These are phyloP conservation scores for Capsella bursapastoris DNA, from an alignment of 345 rosid genomes.

Conservation along the genomic window DNA sequence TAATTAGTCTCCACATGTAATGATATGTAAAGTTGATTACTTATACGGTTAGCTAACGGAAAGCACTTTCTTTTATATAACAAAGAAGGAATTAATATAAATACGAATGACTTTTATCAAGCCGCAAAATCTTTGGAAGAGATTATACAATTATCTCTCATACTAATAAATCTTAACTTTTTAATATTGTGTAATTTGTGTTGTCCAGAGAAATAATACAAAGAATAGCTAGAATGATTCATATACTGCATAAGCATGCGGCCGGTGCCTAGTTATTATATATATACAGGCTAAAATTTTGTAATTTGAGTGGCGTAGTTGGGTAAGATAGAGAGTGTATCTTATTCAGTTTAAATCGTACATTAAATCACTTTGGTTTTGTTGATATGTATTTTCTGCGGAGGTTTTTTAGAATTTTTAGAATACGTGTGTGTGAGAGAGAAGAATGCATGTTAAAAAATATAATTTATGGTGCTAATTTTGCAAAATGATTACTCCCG, in stretches of 20 bases:
- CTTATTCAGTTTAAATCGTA: not conserved
- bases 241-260: slow-evolving; percentile 33
- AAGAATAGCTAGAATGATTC: slow-evolving; percentile 14
- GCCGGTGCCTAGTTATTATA: not conserved
- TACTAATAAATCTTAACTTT: not conserved
- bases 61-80: slow-evolving; percentile 35
- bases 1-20: slow-evolving; percentile 39
- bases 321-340: not conserved
- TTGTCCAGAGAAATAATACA: not conserved
- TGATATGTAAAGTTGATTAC: slow-evolving; percentile 30
- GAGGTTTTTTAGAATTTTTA: too few relatives aligned
- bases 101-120: not conserved
- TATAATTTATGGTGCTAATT: slow-evolving; percentile 20
- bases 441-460: slow-evolving; percentile 12
- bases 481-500: slow-evolving; percentile 30
- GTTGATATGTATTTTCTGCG: not conserved
- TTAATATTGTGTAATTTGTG: not conserved
- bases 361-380: not conserved
- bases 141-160: slow-evolving; percentile 14
- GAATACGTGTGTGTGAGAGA: not conserved
- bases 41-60: slow-evolving; percentile 41
- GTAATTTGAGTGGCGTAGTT: not conserved
- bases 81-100: slow-evolving; percentile 8
- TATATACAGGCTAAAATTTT: not conserved
- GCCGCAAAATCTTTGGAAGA: slow-evolving; percentile 29